These are phyloP conservation scores for Quercus wislizeni DNA, from an alignment of 306 rosid species.

Conservation along the genomic window DNA sequence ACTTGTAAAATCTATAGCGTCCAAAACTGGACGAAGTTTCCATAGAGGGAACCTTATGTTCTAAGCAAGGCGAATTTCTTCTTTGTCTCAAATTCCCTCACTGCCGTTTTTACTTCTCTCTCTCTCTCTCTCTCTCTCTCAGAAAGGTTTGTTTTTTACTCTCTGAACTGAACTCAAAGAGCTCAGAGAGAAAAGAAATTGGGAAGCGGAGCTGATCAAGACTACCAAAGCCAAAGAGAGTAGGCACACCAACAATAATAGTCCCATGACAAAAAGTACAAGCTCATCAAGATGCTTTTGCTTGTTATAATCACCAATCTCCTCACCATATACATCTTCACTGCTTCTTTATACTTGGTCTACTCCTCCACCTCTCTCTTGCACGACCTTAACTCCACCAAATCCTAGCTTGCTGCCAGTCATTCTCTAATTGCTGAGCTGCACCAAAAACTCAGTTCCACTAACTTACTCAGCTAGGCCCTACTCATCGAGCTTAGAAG, in stretches of 20 bases:
- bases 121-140: no score
- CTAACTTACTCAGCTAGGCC: constrained; percentile 43
- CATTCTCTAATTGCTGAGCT: constrained; percentile 35
- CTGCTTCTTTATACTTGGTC: constrained; percentile 28
- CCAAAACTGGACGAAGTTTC: no score
- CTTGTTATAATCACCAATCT: constrained; percentile 41
- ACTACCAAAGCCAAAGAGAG: constrained; percentile 30
- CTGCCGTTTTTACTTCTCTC: no score
- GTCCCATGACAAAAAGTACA: constrained; percentile 18
- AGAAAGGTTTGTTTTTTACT: no score
- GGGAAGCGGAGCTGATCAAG: constrained; percentile 38
- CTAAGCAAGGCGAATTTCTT: no score
- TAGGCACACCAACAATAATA: constrained; percentile 8
- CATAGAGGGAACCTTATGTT: no score
- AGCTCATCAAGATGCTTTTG: constrained; percentile 30
- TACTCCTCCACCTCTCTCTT: constrained; percentile 15
- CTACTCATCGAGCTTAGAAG: constrained; percentile 41
- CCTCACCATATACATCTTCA: constrained; percentile 40
- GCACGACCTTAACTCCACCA: constrained; percentile 41
- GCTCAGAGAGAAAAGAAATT: constrained; percentile 3
- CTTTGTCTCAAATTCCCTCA: no score
- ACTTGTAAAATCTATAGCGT: no score
- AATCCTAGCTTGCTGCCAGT: constrained; percentile 35
- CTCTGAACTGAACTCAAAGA: neutral
- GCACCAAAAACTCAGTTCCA: constrained; percentile 39